A percentile compares a stretch with the other conserved stretches of the same genome.
These are phyloP conservation scores for Penicillium sp. DNA, from an alignment of 2,329 filamentous ascomycete genomes.

Conservation along the genomic window DNA sequence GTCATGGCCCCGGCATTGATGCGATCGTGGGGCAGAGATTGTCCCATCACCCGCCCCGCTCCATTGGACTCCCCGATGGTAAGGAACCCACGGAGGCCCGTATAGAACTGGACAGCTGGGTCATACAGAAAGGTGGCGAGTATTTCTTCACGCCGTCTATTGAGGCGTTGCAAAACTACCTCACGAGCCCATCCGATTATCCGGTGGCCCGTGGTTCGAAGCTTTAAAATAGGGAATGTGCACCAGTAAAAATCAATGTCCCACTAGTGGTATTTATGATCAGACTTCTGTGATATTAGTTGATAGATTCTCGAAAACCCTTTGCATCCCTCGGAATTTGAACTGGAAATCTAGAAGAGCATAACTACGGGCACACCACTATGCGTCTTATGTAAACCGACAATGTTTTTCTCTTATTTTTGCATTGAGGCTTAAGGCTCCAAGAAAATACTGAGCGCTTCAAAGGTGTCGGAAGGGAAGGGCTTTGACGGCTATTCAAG, in stretches of 20 bases:
- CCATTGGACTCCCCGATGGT: conserved; percentile 20
- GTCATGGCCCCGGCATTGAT: conserved; percentile 21
- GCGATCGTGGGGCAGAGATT: conserved; percentile 22
- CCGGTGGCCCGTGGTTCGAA: not conserved
- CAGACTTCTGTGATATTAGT: too few relatives aligned
- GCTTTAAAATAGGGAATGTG: not conserved
- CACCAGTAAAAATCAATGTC: not conserved
- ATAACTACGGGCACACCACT: too few relatives aligned
- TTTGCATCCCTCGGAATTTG: too few relatives aligned
- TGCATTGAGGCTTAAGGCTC: too few relatives aligned
- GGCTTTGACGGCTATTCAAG: too few relatives aligned
- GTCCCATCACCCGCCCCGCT: conserved; percentile 13
- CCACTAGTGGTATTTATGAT: too few relatives aligned
- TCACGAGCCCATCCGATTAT: not conserved
- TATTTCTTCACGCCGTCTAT: conserved; percentile 51
- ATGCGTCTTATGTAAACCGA: too few relatives aligned
- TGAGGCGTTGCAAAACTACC: not conserved
- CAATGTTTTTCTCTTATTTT: too few relatives aligned
- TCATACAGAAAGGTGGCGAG: conserved; percentile 46
- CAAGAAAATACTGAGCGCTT: too few relatives aligned
- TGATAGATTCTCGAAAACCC: too few relatives aligned
- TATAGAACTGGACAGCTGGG: conserved; percentile 36
- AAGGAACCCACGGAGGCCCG: conserved; percentile 15
- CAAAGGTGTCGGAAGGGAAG: too few relatives aligned
- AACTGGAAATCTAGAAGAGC: too few relatives aligned